A percentile compares a stretch with the other conserved stretches of the same genome.
phyloP scores from a whole-genome alignment of 371 early-diverging fungal genomes.

The Apophysomyces variabilis region DNA sequence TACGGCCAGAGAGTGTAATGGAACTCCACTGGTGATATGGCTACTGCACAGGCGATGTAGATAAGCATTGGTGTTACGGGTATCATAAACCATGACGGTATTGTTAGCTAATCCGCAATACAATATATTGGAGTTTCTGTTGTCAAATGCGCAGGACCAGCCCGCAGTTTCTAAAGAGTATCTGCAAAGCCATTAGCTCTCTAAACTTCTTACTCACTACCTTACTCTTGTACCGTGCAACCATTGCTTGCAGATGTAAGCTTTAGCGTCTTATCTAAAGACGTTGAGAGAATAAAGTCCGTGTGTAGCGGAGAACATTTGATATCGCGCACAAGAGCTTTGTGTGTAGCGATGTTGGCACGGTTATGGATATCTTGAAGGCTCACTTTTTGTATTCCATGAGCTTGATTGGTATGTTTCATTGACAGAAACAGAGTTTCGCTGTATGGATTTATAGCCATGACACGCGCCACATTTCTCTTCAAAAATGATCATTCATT shows the following conservation, averaged over 20 bases:
- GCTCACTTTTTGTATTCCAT: constrained; percentile 22
- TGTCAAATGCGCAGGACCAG: constrained; percentile 42
- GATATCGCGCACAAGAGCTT: constrained; percentile 11
- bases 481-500: background rate
- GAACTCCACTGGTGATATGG: background rate
- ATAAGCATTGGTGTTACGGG: constrained; percentile 35
- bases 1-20: constrained; percentile 19
- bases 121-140: constrained; percentile 25
- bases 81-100: constrained; percentile 38
- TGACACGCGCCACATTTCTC: constrained; percentile 2
- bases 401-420: background rate
- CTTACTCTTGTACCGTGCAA: constrained; percentile 2
- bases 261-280: constrained; percentile 11
- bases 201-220: background rate
- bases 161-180: constrained; percentile 29
- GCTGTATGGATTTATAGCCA: background rate
- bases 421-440: background rate
- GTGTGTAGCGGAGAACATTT: background rate
- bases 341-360: constrained; percentile 23
- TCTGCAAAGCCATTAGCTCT: background rate
- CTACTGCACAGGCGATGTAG: constrained; percentile 4
- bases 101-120: constrained; percentile 45
- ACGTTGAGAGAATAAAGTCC: background rate
- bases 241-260: constrained; percentile 7
- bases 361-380: constrained; percentile 14